Percentiles rank a stretch among this genome's conserved stretches.
Conservation (phyloP, 768 basidiomycete genomes). For the Suillus subalutaceus region DNA sequence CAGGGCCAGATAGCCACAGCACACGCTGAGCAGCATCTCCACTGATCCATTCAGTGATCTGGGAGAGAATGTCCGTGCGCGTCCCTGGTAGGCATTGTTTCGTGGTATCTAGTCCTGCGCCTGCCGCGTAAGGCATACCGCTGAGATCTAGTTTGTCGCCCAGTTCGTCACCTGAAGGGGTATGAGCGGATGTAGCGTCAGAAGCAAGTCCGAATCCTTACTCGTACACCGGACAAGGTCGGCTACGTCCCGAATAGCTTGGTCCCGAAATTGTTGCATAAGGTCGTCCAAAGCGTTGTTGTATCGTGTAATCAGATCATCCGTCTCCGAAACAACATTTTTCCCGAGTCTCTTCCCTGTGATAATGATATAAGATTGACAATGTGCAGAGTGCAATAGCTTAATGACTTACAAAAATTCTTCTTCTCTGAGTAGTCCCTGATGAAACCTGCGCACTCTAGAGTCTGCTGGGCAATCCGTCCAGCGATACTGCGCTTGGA, state of each 20-base stretch:
- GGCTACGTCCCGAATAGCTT: not conserved
- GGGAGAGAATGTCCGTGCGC: constrained; percentile 14
- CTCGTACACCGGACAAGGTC: not conserved
- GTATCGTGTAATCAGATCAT: not conserved
- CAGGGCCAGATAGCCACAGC: constrained; percentile 16
- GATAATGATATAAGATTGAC: not conserved
- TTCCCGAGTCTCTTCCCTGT: constrained; percentile 6
- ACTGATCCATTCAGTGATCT: constrained; percentile 21
- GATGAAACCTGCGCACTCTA: constrained; percentile 32
- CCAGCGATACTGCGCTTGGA: not conserved
- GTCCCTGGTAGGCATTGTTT: constrained; percentile 22
- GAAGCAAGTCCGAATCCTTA: not conserved
- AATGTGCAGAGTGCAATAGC: not conserved
- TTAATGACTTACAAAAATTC: constrained; percentile 18
- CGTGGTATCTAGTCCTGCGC: constrained; percentile 5
- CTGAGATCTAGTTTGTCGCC: constrained; percentile 1
- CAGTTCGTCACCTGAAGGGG: not conserved
- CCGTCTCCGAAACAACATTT: not conserved
- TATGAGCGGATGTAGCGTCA: not conserved
- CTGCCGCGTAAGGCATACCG: constrained; percentile 1
- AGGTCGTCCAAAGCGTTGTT: constrained; percentile 1
- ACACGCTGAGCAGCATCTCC: constrained; percentile 8
- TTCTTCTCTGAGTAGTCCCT: constrained; percentile 26
- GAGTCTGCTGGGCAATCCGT: constrained; percentile 21
- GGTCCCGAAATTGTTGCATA: constrained; percentile 8